phyloP scores from a whole-genome alignment of 2,329 filamentous ascomycete species.

The Exophiala sideris region DNA sequence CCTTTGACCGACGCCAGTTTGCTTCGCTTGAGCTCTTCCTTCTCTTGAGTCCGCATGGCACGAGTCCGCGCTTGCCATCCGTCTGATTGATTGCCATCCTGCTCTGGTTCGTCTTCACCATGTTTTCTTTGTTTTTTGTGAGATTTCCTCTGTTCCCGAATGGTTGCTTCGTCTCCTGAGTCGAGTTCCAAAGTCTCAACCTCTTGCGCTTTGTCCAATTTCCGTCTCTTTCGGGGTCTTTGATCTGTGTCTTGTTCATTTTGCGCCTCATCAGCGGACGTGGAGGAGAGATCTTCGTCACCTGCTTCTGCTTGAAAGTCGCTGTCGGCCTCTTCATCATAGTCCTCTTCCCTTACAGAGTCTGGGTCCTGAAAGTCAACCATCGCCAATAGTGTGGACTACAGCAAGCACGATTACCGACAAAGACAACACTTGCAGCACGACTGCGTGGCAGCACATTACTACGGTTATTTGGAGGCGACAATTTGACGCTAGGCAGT shows the following conservation, averaged over 20 bases:
- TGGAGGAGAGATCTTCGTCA: conserved; percentile 12
- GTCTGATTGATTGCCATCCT: conserved; percentile 32
- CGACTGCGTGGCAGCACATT: too few species aligned
- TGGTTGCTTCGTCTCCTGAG: conserved; percentile 57
- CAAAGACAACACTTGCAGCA: too few species aligned
- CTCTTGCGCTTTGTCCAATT: conserved; percentile 18
- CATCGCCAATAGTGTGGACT: conserved; percentile 6
- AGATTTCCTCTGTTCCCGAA: conserved; percentile 43
- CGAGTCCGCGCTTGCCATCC: conserved; percentile 47
- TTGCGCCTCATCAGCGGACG: conserved; percentile 18
- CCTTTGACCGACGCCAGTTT: conserved; percentile 46
- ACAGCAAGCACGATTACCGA: too few species aligned
- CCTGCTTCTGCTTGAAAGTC: conserved; percentile 25
- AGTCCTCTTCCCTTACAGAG: conserved; percentile 21
- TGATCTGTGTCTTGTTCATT: neutral
- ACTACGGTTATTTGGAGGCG: neutral
- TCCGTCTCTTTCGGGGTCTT: conserved; percentile 25
- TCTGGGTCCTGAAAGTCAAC: conserved; percentile 9
- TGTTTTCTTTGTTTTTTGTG: conserved; percentile 38
- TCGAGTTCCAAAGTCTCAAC: conserved; percentile 43
- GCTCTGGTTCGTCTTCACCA: conserved; percentile 32
- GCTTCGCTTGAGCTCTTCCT: conserved; percentile 47
- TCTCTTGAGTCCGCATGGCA: conserved; percentile 50
- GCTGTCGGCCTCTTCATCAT: conserved; percentile 30
- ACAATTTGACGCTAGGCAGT: neutral